Evolutionary conservation across 352 stramenopile genomes (phyloP).

Genomic region (Pythium pectinolyticum): DNA sequence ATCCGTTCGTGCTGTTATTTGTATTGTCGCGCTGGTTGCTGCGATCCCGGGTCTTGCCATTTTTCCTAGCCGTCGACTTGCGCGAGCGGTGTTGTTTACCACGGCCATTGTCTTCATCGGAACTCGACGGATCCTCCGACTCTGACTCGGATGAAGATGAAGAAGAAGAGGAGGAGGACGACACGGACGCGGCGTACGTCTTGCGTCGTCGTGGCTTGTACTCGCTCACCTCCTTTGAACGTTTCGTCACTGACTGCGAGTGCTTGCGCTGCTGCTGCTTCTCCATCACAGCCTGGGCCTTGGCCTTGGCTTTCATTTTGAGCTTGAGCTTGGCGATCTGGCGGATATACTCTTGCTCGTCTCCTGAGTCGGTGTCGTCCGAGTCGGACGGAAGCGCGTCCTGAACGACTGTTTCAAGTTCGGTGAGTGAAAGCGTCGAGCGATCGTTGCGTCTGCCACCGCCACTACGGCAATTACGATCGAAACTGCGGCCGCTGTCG

Average conservation of each 20-base stretch:
- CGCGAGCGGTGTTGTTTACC: too few species aligned
- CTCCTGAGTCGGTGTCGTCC: slow-evolving; percentile 21
- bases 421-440: slow-evolving; percentile 19
- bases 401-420: slow-evolving; percentile 30
- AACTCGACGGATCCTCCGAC: too few species aligned
- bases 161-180: slow-evolving; percentile 2
- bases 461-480: too few species aligned
- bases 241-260: neutral
- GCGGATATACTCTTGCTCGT: slow-evolving; percentile 27
- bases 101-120: too few species aligned
- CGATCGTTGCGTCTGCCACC: neutral
- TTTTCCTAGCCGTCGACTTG: too few species aligned
- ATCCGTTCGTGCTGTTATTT: neutral
- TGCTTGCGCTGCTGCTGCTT: neutral
- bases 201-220: slow-evolving; percentile 9
- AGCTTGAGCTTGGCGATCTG: slow-evolving; percentile 29
- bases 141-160: slow-evolving; percentile 13
- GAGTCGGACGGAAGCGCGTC: slow-evolving; percentile 31
- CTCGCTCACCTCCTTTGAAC: neutral
- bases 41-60: slow-evolving; percentile 6
- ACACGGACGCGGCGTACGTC: slow-evolving; percentile 9
- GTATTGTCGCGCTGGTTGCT: neutral
- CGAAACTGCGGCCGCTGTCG: neutral
- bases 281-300: slow-evolving; percentile 1
- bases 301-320: slow-evolving; percentile 24